Evolutionary conservation across 495 filamentous ascomycete species (phyloP).

Genomic region (Penicillium longicatenatum): DNA sequence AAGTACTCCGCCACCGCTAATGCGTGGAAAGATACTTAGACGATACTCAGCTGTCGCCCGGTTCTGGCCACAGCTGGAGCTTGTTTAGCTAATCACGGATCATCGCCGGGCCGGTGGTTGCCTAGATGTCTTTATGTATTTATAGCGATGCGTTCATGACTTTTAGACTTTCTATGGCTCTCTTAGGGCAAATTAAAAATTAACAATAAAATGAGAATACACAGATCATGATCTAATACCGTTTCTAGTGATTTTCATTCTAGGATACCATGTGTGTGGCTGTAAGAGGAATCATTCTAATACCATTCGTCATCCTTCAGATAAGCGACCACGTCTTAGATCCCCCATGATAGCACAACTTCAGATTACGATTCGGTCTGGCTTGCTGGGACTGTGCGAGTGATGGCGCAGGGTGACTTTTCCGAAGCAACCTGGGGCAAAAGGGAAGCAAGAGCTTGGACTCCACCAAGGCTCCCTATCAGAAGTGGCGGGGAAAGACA

Average conservation of each 20-base stretch:
- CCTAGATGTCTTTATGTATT: constrained; percentile 7
- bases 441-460: constrained; percentile 18
- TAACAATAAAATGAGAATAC: background rate
- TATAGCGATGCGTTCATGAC: constrained; percentile 15
- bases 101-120: constrained; percentile 12
- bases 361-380: constrained; percentile 20
- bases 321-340: constrained; percentile 16
- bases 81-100: constrained; percentile 16
- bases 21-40: constrained; percentile 15
- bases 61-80: constrained; percentile 17
- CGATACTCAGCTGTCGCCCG: constrained; percentile 10
- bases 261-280: background rate
- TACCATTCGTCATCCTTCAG: constrained; percentile 7
- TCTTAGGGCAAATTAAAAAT: background rate
- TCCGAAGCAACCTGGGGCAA: constrained; percentile 14
- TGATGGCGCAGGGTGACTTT: constrained; percentile 12
- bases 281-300: background rate
- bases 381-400: constrained; percentile 19
- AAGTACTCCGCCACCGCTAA: constrained; percentile 34
- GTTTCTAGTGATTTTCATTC: background rate
- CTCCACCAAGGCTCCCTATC: constrained; percentile 24
- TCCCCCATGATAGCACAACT: constrained; percentile 6
- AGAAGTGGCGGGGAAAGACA: constrained; percentile 18
- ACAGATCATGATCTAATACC: background rate
- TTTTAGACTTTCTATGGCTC: background rate